Base-by-base conservation (phyloP, 805 yeast genomes). In the Candida pseudofarinosa region DNA sequence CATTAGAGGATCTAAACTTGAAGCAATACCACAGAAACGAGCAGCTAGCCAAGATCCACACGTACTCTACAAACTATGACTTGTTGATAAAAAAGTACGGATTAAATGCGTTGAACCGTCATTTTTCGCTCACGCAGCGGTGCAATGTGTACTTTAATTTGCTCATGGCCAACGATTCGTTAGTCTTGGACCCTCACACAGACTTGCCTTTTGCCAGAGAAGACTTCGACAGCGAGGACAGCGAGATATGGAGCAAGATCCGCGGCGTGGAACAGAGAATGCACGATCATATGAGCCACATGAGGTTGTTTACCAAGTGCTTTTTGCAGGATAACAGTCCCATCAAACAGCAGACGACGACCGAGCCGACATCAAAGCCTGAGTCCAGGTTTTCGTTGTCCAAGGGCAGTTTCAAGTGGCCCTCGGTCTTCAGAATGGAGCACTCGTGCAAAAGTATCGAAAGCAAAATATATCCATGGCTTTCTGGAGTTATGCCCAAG, bases 251-350 rank as follows among this genome's bases (percentile, higher is more conserved):
- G 56, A 33, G 46, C 2, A 40, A 28, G 12, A 54, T 59, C 28
- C 40, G 35, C 4, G n/a, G 30, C 1, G 56, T 59, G 26, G 53
- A 64, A 37, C 60, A 56, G 35, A 28, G 32, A 1, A 34, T 62
- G 7, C 63, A 60, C 43, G 55, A 58, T 38, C 56, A 49, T 20
- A 39, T 60, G 19, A 50, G 59, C 10, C 56, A 59, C 40, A 37
- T 60, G 20, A 50, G 51, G 38, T 41, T 62, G 1, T 63, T 50
- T 40, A 51, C 56, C 46, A 49, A 52, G 44, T 60, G 67, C 42
- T 60, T 37, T 37, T 31, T 60, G 23, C 28, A 23, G 28, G 40
- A 46, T 6, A 30, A 40, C n/a, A 32, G 34, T 32, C 14, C 34
- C 34, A 15, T n/a, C 7, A 32, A 32, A n/a, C 34, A 32, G 17